Base-by-base conservation (phyloP, 345 rosid species). In the Moringa oleifera region DNA sequence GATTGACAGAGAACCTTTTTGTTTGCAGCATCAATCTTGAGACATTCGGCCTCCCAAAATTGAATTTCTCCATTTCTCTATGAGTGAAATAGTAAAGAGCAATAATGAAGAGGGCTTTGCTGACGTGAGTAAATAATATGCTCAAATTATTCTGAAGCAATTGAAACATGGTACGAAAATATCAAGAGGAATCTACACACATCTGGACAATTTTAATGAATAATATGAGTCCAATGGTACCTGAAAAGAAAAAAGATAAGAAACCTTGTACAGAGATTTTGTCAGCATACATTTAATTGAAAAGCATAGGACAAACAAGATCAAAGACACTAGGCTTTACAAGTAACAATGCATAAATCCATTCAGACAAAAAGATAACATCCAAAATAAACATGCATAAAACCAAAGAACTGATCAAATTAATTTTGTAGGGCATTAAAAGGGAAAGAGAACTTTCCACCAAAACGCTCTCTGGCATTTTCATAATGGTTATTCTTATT, bases 41-140 rank as follows among this genome's bases (percentile, higher is more conserved):
- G 7, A 58, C 93, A 89, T 64, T 91, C 96, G 19, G 99, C 97
- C 84, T 94, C 99, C 64, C 74, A 91, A 69, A 90, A 87, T 19
- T 77, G 72, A 70, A 94, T 83, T 61, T 88, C 83, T 62, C 89
- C 93, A 46, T 81, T 77, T 73, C 85, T 90, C 99, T 91, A 78
- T 49, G 53, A 72, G 41, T 11, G 56, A 28, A 56, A 55, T 15
- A 12, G 31, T 55, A 72, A 50, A 60, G 16, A 41, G 12, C 47
- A 41, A 41, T 8, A 28, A 8, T 8, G 8, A 28, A 41, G 12
- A 41, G 13, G 13, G 9, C 17, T 41, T 41, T 41, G 47, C 2
- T 41, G 47, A 41, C 6, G 24, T 49, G 58, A 59, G 47, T 20
- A 61, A 51, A 52, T 21, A 23, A 51, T 1, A 51, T 0, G 31